A percentile compares a stretch with the other conserved stretches of the same genome.
These are phyloP conservation scores for Alternaria infectoria DNA, from an alignment of 2,329 filamentous ascomycete species.

Conservation along the genomic window DNA sequence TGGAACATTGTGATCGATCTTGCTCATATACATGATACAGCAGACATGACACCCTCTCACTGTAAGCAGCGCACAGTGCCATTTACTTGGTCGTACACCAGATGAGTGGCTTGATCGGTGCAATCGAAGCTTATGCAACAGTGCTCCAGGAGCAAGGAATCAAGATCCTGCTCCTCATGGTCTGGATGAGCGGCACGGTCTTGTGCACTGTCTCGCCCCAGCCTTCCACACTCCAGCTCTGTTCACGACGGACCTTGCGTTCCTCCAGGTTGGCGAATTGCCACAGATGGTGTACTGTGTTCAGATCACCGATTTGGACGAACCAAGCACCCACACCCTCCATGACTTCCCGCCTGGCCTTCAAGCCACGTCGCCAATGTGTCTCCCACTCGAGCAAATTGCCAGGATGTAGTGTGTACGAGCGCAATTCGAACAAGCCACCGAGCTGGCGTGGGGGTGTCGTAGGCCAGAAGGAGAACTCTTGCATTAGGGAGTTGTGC, in stretches of 20 bases:
- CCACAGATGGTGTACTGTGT: constrained; percentile 98
- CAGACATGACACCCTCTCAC: background rate
- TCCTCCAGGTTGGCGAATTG: constrained; percentile 98
- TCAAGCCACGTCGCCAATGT: constrained; percentile 92
- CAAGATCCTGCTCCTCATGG: constrained; percentile 92
- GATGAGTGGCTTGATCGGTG: background rate
- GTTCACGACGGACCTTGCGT: constrained; percentile 84
- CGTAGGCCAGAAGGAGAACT: constrained; percentile 99
- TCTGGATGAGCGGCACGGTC: constrained; percentile 95
- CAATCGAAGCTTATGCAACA: constrained; percentile 65
- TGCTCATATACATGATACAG: background rate
- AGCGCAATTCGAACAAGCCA: constrained; percentile 92
- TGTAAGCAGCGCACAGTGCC: background rate
- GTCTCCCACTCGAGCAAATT: constrained; percentile 98
- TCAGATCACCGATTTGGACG: constrained; percentile 95
- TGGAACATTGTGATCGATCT: background rate
- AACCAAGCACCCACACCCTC: constrained; percentile 99
- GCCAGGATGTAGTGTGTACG: constrained; percentile 93
- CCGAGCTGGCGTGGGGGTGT: constrained; percentile 87
- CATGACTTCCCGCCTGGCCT: constrained; percentile 94
- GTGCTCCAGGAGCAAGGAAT: constrained; percentile 97
- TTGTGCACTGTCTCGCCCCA: constrained; percentile 99
- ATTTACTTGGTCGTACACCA: background rate
- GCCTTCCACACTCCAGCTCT: constrained; percentile 93
- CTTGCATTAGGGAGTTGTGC: constrained; percentile 93